Base-by-base conservation (phyloP, 192 early-diverging fungal species). In the Backusella westeae region DNA sequence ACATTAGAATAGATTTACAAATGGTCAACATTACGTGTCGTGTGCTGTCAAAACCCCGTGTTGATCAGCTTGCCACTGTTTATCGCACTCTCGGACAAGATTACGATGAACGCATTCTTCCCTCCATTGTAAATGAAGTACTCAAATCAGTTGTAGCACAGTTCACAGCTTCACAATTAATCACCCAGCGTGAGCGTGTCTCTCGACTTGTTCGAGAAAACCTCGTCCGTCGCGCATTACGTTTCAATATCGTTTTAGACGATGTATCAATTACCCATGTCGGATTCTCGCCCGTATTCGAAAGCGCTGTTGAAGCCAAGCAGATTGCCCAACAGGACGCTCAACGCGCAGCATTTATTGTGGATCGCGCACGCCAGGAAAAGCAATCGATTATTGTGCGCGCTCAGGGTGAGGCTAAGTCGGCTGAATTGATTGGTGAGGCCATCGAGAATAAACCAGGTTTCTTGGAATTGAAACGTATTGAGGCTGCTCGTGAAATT, bases 241-340 rank as follows among this genome's bases (percentile, higher is more conserved):
- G 88, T 29, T 99, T 99, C 86, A 95, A 98, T 85, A 90, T 99
- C 72, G 87, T 95, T 21, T 82, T 99, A 77, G 96, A 99, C 72
- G 97, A 99, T 88, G 96, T 99, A 42, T 97, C 96, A 26, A 91
- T 99, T 73, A 98, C 96, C n/a, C 97, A 99, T 72, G 93, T 99
- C 56, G 93, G 93, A 1, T 99, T 99, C 80, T 80, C 92, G 66
- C 96, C 96, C 14, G 97, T 97, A 81, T 99, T 99, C 86, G 96
- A 95, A 14, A 85, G 87, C 34, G 95, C 96, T 32, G 97, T 98
- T 15, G 97, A 99, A 84, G 96, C 96, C 71, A 99, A 99, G 91
- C 97, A 99, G 89, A 98, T 99, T 88, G 96, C 97, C 29, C 97
- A 99, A 84, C 97, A 99, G 85, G 96, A 98, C 72, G 97, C 97